Base-by-base conservation (phyloP, 1,139 yeast genomes). In the Candida sp. region DNA sequence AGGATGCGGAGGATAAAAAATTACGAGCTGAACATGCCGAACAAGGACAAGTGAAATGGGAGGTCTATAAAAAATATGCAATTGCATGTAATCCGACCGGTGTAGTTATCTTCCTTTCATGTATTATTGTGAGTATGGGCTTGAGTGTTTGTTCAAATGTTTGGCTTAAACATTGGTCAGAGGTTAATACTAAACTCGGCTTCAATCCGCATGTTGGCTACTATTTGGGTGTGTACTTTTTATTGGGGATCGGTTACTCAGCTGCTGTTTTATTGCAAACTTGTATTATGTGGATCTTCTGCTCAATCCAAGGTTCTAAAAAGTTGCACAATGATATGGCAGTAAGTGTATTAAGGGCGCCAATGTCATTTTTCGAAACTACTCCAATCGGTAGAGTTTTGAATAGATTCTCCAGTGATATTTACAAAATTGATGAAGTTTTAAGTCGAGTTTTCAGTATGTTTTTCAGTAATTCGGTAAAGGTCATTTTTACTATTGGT, bases 101-200 rank as follows among this genome's bases (percentile, higher is more conserved):
- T 51, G 96, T 91, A 15, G 33, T 70, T 0, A 53, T 83, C 3
- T 82, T 84, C 58, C 58, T 88, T 45, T 40, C 46, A 3, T 71
- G 77, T 48, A 73, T 82, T 37, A 57, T 84, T 21, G 44, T 64
- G 12, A 75, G 90, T 1, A 86, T 83, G 77, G 67, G 78, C 21
- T 61, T 87, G 38, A 77, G 82, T 45, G 62, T 65, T 47, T 50
- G 50, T 19, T 65, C 91, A 37, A 89, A 84, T 58, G 78, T 93
- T 42, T 93, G 99, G 99, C 79, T 93, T 57, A 93, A 93, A 62
- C 91, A 89, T 61, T 95, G 99, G 99, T 89, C 98, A 7, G 99
- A 93, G 60, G 80, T 86, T 33, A 93, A 93, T 60, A 76, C 90
- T 4, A 69, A 64, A 38, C 61, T 69, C 37, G 95, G 93, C 22